These are phyloP conservation scores for Trichomonascaceae sp. DNA, from an alignment of 1,139 yeast species.

Conservation along the genomic window DNA sequence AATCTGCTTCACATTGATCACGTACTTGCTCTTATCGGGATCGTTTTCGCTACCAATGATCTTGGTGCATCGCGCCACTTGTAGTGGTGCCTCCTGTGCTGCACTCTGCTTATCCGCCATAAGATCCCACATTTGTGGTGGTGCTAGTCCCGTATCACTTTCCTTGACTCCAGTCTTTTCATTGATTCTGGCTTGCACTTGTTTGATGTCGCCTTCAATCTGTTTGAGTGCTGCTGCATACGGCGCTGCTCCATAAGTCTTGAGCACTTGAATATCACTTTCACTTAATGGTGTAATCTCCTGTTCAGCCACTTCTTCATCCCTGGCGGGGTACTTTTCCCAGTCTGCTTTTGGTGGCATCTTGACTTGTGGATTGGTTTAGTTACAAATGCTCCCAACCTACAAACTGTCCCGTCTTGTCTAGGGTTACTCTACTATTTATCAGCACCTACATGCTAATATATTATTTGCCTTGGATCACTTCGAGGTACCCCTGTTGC, in stretches of 20 bases:
- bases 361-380: not conserved
- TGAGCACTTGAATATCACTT: slow-evolving; percentile 92
- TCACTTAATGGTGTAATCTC: slow-evolving; percentile 82
- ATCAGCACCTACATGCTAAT: no score
- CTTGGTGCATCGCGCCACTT: slow-evolving; percentile 97
- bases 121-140: slow-evolving; percentile 95
- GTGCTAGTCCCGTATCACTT: slow-evolving; percentile 90
- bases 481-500: slow-evolving; percentile 90
- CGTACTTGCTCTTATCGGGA: slow-evolving; percentile 81
- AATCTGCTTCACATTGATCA: slow-evolving; percentile 91
- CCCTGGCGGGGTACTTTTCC: slow-evolving; percentile 81
- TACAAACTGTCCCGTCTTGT: no score
- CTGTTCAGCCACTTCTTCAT: slow-evolving; percentile 48
- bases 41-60: slow-evolving; percentile 61
- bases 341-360: slow-evolving; percentile 90
- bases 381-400: no score
- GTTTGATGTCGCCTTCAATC: slow-evolving; percentile 75
- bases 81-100: slow-evolving; percentile 89
- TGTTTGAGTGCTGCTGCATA: slow-evolving; percentile 69
- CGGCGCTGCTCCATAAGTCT: slow-evolving; percentile 94
- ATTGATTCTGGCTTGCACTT: slow-evolving; percentile 72
- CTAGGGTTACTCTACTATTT: no score
- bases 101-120: slow-evolving; percentile 91
- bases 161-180: slow-evolving; percentile 91
- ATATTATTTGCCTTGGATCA: no score